phyloP scores from a whole-genome alignment of 106 monocot genomes.

The Dendrobium officinale region DNA sequence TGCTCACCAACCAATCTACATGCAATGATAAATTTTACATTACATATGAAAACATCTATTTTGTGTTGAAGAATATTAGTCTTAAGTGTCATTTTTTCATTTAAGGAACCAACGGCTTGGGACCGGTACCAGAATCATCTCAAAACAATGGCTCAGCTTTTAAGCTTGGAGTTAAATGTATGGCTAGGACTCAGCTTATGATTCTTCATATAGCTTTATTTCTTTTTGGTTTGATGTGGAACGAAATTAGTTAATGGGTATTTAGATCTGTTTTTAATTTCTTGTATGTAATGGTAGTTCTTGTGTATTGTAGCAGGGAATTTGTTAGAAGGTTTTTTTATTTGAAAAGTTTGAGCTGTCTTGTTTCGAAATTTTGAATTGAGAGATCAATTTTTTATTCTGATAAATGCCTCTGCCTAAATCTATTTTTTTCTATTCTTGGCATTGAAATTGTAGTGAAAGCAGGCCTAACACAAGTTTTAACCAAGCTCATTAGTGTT shows the following conservation, averaged over 20 bases:
- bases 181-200: no score
- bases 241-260: neutral
- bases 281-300: no score
- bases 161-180: neutral
- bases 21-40: constrained; percentile 8
- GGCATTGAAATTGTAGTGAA: no score
- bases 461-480: no score
- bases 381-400: no score
- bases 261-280: neutral
- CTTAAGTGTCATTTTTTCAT: neutral
- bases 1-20: constrained; percentile 20
- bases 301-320: no score
- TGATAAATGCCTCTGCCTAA: no score
- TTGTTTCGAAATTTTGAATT: no score
- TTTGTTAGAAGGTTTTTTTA: no score
- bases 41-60: neutral
- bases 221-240: neutral
- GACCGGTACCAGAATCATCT: neutral
- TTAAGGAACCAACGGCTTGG: constrained; percentile 1
- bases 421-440: no score
- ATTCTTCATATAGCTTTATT: neutral
- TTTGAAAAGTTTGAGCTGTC: no score
- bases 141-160: neutral
- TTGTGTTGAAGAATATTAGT: neutral
- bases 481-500: no score